Evolutionary conservation across 768 basidiomycete species (phyloP).

Genomic region (Chiua virens): DNA sequence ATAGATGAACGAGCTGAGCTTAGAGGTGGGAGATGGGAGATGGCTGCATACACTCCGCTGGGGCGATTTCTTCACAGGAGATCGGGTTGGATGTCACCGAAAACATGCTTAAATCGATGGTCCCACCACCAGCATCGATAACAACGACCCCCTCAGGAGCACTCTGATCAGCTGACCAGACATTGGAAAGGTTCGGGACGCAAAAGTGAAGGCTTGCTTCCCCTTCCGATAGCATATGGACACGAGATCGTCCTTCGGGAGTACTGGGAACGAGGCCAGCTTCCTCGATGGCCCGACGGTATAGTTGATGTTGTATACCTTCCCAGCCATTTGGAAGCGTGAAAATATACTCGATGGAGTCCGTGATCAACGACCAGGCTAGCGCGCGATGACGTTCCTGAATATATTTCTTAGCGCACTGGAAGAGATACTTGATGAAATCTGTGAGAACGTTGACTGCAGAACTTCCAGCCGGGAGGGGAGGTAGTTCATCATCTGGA

Average conservation of each 20-base stretch:
- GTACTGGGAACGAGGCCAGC: conserved; percentile 23
- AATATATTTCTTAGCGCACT: conserved; percentile 15
- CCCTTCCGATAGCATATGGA: conserved; percentile 24
- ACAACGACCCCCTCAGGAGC: conserved; percentile 37
- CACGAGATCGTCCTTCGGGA: conserved; percentile 5
- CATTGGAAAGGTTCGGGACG: conserved; percentile 36
- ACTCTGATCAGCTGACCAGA: background rate
- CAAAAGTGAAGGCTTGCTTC: conserved; percentile 34
- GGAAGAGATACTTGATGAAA: too few species aligned
- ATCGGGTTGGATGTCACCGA: conserved; percentile 19
- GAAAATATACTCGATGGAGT: conserved; percentile 19
- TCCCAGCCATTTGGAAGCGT: conserved; percentile 33
- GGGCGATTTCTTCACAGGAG: conserved; percentile 33
- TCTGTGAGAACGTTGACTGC: conserved; percentile 16
- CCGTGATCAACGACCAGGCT: conserved; percentile 9
- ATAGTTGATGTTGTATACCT: conserved; percentile 19
- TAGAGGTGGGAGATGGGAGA: background rate
- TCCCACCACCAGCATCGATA: too few species aligned
- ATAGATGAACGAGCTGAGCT: background rate
- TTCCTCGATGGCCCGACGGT: conserved; percentile 19
- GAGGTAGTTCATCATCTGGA: conserved; percentile 29
- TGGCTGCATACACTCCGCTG: conserved; percentile 25
- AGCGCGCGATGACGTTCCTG: conserved; percentile 10
- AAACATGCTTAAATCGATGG: conserved; percentile 39
- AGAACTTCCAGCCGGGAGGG: conserved; percentile 20